phyloP scores from a whole-genome alignment of 1,139 yeast genomes.

The Nadsonia starkeyi-henricii region DNA sequence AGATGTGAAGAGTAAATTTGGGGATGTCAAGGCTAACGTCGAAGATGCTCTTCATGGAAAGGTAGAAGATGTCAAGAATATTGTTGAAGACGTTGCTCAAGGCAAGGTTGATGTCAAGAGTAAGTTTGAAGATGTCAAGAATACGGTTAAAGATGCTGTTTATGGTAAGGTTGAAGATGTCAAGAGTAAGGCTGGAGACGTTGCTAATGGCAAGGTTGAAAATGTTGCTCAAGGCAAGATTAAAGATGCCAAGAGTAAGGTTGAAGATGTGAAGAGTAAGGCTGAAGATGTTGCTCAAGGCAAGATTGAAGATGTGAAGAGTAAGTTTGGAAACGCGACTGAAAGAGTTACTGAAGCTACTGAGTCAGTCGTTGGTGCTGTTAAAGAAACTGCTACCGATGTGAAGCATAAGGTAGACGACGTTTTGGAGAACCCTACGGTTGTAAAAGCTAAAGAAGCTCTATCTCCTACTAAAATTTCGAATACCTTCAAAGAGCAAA shows the following conservation, averaged over 20 bases:
- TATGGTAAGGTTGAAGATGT: conserved; percentile 3
- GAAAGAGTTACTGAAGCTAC: not conserved
- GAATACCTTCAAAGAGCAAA: not conserved
- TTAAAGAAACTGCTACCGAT: not conserved
- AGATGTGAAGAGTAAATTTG: not conserved
- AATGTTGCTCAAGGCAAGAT: conserved; percentile 4
- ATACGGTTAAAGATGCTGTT: not conserved
- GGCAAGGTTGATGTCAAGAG: conserved; percentile 1
- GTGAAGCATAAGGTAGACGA: not conserved
- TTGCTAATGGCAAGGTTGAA: conserved; percentile 1
- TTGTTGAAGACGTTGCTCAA: conserved; percentile 1
- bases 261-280: conserved; percentile 3
- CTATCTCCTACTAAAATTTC: not conserved
- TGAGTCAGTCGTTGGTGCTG: conserved; percentile 4
- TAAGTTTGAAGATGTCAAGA: not conserved
- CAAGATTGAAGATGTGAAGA: conserved; percentile 6
- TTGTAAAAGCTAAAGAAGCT: not conserved
- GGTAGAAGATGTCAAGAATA: conserved; percentile 11
- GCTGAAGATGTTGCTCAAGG: conserved; percentile 7
- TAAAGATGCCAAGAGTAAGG: conserved; percentile 4
- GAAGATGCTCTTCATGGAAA: conserved; percentile 11
- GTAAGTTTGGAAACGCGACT: not conserved
- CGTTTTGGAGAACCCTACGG: not conserved
- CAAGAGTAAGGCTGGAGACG: conserved; percentile 1
- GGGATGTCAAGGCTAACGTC: conserved; percentile 7